Conservation (phyloP, 306 rosid genomes). For the Mimosa bimucronata region DNA sequence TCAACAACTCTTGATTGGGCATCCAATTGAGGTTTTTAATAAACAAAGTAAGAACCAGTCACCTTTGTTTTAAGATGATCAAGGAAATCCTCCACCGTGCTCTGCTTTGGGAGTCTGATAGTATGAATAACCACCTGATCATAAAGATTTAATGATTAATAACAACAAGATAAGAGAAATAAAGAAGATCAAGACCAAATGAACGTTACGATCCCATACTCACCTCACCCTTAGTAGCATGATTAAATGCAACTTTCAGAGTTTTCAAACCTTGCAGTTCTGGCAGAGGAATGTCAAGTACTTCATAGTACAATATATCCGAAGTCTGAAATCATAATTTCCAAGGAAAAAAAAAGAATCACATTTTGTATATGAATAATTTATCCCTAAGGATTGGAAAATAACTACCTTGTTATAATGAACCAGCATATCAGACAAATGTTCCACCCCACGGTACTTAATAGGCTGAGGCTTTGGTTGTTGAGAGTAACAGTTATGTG, state of each 20-base stretch:
- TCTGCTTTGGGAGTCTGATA: slow-evolving; percentile 84
- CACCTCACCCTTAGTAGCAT: slow-evolving; percentile 85
- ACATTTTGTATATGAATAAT: slow-evolving; percentile 18
- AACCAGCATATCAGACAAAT: slow-evolving; percentile 82
- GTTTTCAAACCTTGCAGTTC: slow-evolving; percentile 89
- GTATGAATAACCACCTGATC: slow-evolving; percentile 78
- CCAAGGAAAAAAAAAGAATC: slow-evolving; percentile 12
- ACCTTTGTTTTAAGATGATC: slow-evolving; percentile 86
- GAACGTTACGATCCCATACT: slow-evolving; percentile 45
- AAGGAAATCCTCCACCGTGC: slow-evolving; percentile 86
- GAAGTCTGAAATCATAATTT: slow-evolving; percentile 63
- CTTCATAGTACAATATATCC: slow-evolving; percentile 81
- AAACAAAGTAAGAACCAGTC: slow-evolving; percentile 15
- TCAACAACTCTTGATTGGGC: background rate
- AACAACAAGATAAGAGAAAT: background rate
- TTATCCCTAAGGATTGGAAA: slow-evolving; percentile 12
- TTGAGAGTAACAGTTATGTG: slow-evolving; percentile 88
- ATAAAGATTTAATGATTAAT: slow-evolving; percentile 10
- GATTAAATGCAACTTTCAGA: slow-evolving; percentile 84
- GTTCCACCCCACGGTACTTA: slow-evolving; percentile 79
- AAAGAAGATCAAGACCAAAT: slow-evolving; percentile 13
- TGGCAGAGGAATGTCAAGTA: slow-evolving; percentile 91
- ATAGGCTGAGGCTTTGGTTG: slow-evolving; percentile 92
- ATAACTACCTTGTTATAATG: slow-evolving; percentile 84
- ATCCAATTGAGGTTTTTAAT: slow-evolving; percentile 5